A percentile compares a stretch with the other conserved stretches of the same genome.
Evolutionary conservation across 2,329 filamentous ascomycete species (phyloP).

Genomic region (Boeremia lycopersici): DNA sequence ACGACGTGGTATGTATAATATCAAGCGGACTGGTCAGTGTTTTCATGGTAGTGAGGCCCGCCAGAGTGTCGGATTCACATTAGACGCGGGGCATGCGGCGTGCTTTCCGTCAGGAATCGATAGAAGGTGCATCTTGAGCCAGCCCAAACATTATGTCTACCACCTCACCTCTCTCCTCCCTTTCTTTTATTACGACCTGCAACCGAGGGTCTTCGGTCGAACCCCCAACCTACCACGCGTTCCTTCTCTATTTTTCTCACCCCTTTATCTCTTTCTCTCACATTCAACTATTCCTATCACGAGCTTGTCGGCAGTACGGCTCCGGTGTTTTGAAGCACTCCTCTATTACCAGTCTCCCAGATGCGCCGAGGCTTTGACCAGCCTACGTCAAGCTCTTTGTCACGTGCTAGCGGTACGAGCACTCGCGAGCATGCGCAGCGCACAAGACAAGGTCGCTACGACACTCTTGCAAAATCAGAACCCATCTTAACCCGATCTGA

Average conservation of each 20-base stretch:
- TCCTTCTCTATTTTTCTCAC: constrained; percentile 24
- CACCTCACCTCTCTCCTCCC: not conserved
- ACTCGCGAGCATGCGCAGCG: constrained; percentile 21
- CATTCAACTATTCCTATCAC: not conserved
- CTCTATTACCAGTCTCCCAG: constrained; percentile 1
- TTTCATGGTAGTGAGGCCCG: constrained; percentile 9
- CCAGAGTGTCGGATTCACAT: not conserved
- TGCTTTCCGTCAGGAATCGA: constrained; percentile 39
- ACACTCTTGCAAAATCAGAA: constrained; percentile 7
- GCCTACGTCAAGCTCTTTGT: constrained; percentile 26
- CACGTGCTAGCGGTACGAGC: constrained; percentile 19
- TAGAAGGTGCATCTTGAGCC: constrained; percentile 42
- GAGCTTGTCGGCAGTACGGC: constrained; percentile 6
- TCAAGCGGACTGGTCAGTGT: constrained; percentile 15
- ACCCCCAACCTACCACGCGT: constrained; percentile 10
- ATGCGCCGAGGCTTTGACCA: constrained; percentile 34
- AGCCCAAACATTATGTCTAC: constrained; percentile 27
- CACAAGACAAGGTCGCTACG: constrained; percentile 20
- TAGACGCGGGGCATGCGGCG: constrained; percentile 31
- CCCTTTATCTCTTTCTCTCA: constrained; percentile 5
- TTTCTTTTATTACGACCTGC: constrained; percentile 3
- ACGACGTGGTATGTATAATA: constrained; percentile 45
- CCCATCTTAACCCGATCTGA: constrained; percentile 15
- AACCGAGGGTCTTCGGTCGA: constrained; percentile 28
- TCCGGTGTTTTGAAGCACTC: not conserved